phyloP scores from a whole-genome alignment of 1,139 yeast species.

The Yamadazyma triangularis region DNA sequence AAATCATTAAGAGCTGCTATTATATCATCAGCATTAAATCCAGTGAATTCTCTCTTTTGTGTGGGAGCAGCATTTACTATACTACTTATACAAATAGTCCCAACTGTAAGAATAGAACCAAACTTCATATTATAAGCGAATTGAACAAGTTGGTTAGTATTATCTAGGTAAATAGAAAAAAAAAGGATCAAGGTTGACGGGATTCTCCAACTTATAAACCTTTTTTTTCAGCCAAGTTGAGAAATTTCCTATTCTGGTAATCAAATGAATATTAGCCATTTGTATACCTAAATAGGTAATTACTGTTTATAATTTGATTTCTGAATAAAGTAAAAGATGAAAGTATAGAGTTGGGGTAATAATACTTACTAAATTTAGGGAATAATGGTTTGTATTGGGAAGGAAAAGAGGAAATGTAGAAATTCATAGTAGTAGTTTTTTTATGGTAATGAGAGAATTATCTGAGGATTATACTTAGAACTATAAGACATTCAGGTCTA shows the following conservation, averaged over 20 bases:
- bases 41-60: slow-evolving; percentile 2
- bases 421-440: too few species aligned
- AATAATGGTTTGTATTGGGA: too few species aligned
- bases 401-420: too few species aligned
- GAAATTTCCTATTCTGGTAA: neutral
- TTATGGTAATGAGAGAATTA: too few species aligned
- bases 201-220: neutral
- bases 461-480: too few species aligned
- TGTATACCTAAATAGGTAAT: neutral
- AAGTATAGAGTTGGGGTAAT: too few species aligned
- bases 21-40: slow-evolving; percentile 8
- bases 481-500: too few species aligned
- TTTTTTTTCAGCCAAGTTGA: neutral
- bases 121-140: neutral
- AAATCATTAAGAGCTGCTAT: slow-evolving; percentile 8
- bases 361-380: too few species aligned
- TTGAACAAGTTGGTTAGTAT: neutral
- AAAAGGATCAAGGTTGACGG: neutral
- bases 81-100: neutral
- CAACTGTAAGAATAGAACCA: neutral
- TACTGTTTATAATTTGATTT: neutral
- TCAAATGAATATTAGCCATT: neutral
- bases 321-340: neutral
- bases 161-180: neutral
- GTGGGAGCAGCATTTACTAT: slow-evolving; percentile 2